phyloP scores from a whole-genome alignment of 371 early-diverging fungal genomes.

The Mortierella sp. region DNA sequence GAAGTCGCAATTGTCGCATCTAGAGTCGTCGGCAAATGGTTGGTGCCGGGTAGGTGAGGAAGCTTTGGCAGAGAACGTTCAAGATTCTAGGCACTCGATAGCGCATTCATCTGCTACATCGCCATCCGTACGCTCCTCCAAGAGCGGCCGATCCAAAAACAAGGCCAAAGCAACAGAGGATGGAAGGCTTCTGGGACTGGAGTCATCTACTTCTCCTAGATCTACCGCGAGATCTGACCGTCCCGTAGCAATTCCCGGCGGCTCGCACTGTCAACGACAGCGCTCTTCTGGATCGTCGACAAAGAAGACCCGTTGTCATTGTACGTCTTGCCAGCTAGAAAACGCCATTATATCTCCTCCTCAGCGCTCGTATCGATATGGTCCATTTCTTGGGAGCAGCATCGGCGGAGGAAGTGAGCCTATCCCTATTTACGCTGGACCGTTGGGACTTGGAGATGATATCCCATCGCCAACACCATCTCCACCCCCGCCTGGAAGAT shows the following conservation, averaged over 20 bases:
- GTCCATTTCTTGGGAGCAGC: constrained; percentile 29
- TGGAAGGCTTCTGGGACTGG: constrained; percentile 3
- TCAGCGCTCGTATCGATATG: constrained; percentile 38
- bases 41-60: neutral
- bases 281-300: constrained; percentile 8
- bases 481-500: constrained; percentile 39
- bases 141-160: constrained; percentile 16
- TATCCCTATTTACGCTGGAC: constrained; percentile 47
- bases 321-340: constrained; percentile 24
- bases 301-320: constrained; percentile 21
- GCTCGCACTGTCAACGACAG: constrained; percentile 26
- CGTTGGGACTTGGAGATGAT: constrained; percentile 47
- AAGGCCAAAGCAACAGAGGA: constrained; percentile 9
- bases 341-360: constrained; percentile 16
- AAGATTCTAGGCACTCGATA: neutral
- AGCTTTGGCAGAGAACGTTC: neutral
- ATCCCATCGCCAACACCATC: constrained; percentile 55
- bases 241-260: constrained; percentile 1
- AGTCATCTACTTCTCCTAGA: neutral
- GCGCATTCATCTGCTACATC: neutral
- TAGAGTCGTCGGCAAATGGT: neutral
- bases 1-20: neutral
- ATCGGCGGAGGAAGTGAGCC: constrained; percentile 19
- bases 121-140: constrained; percentile 8
- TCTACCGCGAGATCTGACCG: constrained; percentile 10